Evolutionary conservation across 192 early-diverging fungal genomes (phyloP).

Genomic region (Linnemannia exigua): DNA sequence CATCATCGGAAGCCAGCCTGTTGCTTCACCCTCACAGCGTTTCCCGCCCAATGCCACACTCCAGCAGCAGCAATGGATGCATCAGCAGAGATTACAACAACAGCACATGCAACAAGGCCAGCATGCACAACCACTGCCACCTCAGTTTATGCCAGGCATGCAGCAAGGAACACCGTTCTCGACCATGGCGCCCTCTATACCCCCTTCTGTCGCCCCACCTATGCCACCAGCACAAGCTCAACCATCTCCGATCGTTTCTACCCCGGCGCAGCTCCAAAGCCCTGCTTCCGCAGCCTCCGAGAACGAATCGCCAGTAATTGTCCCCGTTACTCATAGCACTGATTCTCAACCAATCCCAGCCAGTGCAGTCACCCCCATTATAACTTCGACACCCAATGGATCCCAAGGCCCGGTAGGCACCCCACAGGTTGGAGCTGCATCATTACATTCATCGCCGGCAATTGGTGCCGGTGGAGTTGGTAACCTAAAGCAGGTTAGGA

Average conservation of each 20-base stretch:
- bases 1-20: constrained; percentile 20
- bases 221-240: neutral
- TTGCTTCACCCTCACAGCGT: constrained; percentile 8
- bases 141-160: neutral
- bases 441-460: constrained; percentile 22
- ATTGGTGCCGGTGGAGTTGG: constrained; percentile 6
- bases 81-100: constrained; percentile 17
- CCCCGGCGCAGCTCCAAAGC: constrained; percentile 13
- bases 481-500: constrained; percentile 20
- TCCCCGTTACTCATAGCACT: neutral
- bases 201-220: constrained; percentile 13
- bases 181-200: constrained; percentile 18
- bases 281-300: neutral
- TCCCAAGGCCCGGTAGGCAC: neutral
- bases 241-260: constrained; percentile 4
- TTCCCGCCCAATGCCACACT: constrained; percentile 19
- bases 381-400: constrained; percentile 6
- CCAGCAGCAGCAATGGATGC: constrained; percentile 39
- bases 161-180: neutral
- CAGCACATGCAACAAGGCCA: neutral
- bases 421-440: neutral
- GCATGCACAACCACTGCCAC: neutral
- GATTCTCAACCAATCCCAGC: constrained; percentile 22
- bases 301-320: neutral
- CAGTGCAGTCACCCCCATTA: neutral